phyloP scores from a whole-genome alignment of 176 grass and related monocot species.

The Pharus latifolius region DNA sequence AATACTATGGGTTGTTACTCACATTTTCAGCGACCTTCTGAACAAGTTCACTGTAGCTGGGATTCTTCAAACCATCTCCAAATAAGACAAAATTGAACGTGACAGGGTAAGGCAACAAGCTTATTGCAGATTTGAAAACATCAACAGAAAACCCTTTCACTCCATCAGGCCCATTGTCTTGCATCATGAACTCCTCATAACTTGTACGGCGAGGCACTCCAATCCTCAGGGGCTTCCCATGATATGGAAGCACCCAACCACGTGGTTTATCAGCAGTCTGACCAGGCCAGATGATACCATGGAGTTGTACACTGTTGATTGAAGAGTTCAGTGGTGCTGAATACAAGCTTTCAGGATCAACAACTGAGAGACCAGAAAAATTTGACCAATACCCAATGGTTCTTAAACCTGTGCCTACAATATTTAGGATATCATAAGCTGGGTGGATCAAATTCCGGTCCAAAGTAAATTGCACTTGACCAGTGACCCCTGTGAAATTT shows the following conservation, averaged over 20 bases:
- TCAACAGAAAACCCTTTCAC: slow-evolving; percentile 82
- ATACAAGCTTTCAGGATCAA: slow-evolving; percentile 41
- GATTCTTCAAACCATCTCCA: slow-evolving; percentile 72
- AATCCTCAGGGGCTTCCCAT: slow-evolving; percentile 69
- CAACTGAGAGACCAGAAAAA: slow-evolving; percentile 48
- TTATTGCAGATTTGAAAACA: slow-evolving; percentile 74
- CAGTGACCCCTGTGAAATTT: slow-evolving; percentile 72
- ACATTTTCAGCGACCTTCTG: slow-evolving; percentile 72
- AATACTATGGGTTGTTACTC: slow-evolving; percentile 11
- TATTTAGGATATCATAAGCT: slow-evolving; percentile 73
- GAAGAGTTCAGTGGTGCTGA: slow-evolving; percentile 19
- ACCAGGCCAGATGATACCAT: slow-evolving; percentile 77
- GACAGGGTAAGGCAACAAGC: slow-evolving; percentile 67
- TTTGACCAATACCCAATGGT: slow-evolving; percentile 82
- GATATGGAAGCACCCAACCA: slow-evolving; percentile 71
- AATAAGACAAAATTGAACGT: slow-evolving; percentile 54
- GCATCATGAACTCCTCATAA: slow-evolving; percentile 64
- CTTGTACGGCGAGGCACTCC: slow-evolving; percentile 65
- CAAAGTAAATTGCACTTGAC: slow-evolving; percentile 50
- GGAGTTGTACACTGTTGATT: slow-evolving; percentile 30
- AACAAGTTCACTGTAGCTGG: slow-evolving; percentile 62
- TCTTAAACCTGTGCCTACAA: slow-evolving; percentile 56
- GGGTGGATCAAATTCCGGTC: slow-evolving; percentile 56
- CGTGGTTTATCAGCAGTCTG: slow-evolving; percentile 51
- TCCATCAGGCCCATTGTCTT: slow-evolving; percentile 39